phyloP scores from a whole-genome alignment of 768 basidiomycete species.

The Suillus tomentosus region DNA sequence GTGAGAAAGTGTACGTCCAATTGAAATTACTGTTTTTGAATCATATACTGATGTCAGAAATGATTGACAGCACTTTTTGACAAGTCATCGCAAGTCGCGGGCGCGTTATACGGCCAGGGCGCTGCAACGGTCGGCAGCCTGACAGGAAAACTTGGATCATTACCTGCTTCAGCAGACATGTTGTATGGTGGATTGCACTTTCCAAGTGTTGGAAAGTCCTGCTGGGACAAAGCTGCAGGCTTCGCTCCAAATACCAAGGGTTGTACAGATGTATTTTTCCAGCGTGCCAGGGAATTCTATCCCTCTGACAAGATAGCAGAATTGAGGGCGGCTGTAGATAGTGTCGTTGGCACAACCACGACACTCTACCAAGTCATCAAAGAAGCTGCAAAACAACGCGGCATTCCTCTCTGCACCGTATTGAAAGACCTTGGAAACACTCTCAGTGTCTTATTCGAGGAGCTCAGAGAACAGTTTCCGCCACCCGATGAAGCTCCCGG shows the following conservation, averaged over 20 bases:
- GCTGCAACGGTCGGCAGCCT: not conserved
- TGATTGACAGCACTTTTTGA: not conserved
- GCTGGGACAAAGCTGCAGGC: not conserved
- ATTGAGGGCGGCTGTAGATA: not conserved
- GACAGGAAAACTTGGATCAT: not conserved
- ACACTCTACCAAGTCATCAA: not conserved
- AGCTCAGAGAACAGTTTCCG: slow-evolving; percentile 29
- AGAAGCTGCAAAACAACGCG: not conserved
- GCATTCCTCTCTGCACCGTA: slow-evolving; percentile 20
- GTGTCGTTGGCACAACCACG: not conserved
- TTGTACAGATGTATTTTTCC: not conserved
- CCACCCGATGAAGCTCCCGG: slow-evolving; percentile 33
- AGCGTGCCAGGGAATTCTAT: not conserved
- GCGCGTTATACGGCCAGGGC: not conserved
- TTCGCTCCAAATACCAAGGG: not conserved
- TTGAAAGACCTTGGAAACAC: slow-evolving; percentile 21
- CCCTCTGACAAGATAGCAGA: not conserved
- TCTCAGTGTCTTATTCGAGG: slow-evolving; percentile 23
- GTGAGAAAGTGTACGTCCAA: not conserved
- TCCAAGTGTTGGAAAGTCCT: not conserved
- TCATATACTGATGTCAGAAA: not conserved
- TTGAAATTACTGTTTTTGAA: not conserved
- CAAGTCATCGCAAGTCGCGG: not conserved
- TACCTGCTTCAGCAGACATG: not conserved
- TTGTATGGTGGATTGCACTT: not conserved